A percentile compares a stretch with the other conserved stretches of the same genome.
Evolutionary conservation across 306 rosid genomes (phyloP).

Genomic region (Vigna hirtella): DNA sequence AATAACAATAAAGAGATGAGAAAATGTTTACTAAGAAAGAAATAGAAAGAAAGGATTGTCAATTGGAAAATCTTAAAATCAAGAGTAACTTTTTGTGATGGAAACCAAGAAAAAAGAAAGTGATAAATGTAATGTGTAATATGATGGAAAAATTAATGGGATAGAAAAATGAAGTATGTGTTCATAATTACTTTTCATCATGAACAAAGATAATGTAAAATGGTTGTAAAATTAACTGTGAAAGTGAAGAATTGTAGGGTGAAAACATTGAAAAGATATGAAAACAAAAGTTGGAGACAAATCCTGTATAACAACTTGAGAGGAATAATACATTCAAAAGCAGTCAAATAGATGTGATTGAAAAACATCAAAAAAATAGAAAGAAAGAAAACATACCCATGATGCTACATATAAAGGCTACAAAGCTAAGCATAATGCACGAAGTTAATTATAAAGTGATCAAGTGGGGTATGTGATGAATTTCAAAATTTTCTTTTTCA

Average conservation of each 20-base stretch:
- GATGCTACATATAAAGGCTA: constrained; percentile 2
- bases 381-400: constrained; percentile 4
- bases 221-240: background rate
- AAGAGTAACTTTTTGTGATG: too few species aligned
- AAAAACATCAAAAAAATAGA: background rate
- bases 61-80: background rate
- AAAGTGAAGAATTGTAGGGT: background rate
- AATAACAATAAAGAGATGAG: background rate
- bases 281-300: background rate
- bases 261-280: background rate
- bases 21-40: background rate
- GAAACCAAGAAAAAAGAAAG: too few species aligned
- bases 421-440: background rate
- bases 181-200: background rate
- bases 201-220: background rate
- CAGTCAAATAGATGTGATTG: background rate
- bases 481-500: background rate
- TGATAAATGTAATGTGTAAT: background rate
- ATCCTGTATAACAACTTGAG: background rate
- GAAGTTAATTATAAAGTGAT: background rate
- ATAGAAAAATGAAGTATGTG: background rate
- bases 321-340: background rate
- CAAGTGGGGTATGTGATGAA: too few species aligned
- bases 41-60: background rate
- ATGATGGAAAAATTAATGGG: too few species aligned